Evolutionary conservation across 768 basidiomycete species (phyloP).

Genomic region (Filobasidium floriforme): DNA sequence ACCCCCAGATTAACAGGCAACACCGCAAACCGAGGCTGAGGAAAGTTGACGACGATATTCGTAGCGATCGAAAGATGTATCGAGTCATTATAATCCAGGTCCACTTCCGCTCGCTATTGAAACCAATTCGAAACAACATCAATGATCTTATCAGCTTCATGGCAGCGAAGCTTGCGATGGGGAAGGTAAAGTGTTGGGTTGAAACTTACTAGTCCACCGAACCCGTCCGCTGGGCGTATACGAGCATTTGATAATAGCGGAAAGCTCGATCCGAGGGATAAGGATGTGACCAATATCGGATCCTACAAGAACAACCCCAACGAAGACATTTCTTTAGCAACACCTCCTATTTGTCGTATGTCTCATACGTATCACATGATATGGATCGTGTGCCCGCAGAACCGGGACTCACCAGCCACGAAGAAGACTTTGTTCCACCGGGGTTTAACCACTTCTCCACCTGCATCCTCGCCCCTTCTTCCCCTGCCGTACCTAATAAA

Average conservation of each 20-base stretch:
- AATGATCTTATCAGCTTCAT: not conserved
- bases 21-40: conserved; percentile 49
- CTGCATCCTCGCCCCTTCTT: conserved; percentile 69
- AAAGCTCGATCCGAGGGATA: conserved; percentile 72
- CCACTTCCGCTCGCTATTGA: conserved; percentile 67
- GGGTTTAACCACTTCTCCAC: conserved; percentile 75
- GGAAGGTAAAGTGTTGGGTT: not conserved
- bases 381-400: no score
- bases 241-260: conserved; percentile 69
- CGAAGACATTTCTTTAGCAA: no score
- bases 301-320: conserved; percentile 52
- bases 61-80: conserved; percentile 56
- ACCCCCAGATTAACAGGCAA: conserved; percentile 64
- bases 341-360: no score
- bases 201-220: conserved; percentile 45
- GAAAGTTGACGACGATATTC: conserved; percentile 48
- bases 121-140: not conserved
- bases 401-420: conserved; percentile 18
- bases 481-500: conserved; percentile 62
- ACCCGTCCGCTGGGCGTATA: conserved; percentile 49
- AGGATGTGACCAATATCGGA: conserved; percentile 72
- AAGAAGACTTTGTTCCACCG: conserved; percentile 50
- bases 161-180: not conserved
- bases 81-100: conserved; percentile 74
- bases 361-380: no score